A percentile compares a stretch with the other conserved stretches of the same genome.
These are phyloP conservation scores for Nematodospora anomalae DNA, from an alignment of 1,139 yeast species.

Conservation along the genomic window DNA sequence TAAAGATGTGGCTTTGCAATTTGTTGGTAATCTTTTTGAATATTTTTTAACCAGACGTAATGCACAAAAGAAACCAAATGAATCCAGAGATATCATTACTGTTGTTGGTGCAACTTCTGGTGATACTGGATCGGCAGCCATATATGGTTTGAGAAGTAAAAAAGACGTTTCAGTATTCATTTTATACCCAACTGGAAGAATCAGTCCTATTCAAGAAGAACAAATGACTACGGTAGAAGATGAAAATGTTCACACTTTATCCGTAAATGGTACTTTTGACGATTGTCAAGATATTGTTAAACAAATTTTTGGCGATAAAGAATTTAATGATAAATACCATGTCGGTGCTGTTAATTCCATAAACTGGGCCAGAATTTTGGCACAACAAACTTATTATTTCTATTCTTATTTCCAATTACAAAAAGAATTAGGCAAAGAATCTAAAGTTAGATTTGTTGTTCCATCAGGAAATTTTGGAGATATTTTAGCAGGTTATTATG, in stretches of 20 bases:
- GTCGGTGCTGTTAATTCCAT: slow-evolving; percentile 98
- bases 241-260: slow-evolving; percentile 87
- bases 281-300: slow-evolving; percentile 98
- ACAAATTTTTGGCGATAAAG: slow-evolving; percentile 84
- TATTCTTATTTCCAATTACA: slow-evolving; percentile 80
- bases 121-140: slow-evolving; percentile 99
- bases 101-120: slow-evolving; percentile 99
- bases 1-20: slow-evolving; percentile 97
- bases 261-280: slow-evolving; percentile 94
- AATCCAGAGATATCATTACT: slow-evolving; percentile 75
- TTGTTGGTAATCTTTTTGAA: slow-evolving; percentile 95
- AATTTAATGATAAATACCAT: slow-evolving; percentile 85
- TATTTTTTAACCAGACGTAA: slow-evolving; percentile 82
- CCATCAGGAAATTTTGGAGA: slow-evolving; percentile 99
- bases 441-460: slow-evolving; percentile 78
- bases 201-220: slow-evolving; percentile 95
- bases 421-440: slow-evolving; percentile 32
- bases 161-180: slow-evolving; percentile 96
- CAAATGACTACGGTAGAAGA: slow-evolving; percentile 99
- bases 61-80: slow-evolving; percentile 54
- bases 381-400: slow-evolving; percentile 96
- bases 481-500: slow-evolving; percentile 93
- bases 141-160: slow-evolving; percentile 94
- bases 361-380: slow-evolving; percentile 98
- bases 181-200: slow-evolving; percentile 94